Conservation (phyloP, 2,329 filamentous ascomycete genomes). For the Phymatotrichopsis omnivora region DNA sequence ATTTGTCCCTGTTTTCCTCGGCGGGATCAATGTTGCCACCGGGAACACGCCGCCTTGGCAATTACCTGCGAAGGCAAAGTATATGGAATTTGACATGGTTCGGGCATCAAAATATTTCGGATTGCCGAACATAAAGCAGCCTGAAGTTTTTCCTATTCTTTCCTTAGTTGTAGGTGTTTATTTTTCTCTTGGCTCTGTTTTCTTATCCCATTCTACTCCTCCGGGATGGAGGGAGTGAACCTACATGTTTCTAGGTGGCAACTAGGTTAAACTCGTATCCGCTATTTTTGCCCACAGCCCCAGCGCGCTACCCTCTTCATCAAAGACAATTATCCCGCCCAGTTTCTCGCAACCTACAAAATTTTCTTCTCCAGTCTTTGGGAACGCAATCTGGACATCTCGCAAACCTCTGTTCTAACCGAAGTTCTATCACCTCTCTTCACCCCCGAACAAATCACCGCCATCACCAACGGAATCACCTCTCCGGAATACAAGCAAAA, state of each 20-base stretch:
- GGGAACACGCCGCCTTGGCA: constrained; percentile 69
- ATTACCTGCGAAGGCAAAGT: constrained; percentile 55
- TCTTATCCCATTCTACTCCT: too few relatives aligned
- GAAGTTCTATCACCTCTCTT: constrained; percentile 42
- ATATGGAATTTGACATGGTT: constrained; percentile 43
- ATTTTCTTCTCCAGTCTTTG: constrained; percentile 51
- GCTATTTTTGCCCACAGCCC: constrained; percentile 40
- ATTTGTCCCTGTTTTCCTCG: constrained; percentile 62
- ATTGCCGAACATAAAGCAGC: constrained; percentile 36
- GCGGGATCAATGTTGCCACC: constrained; percentile 48
- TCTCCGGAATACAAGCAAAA: constrained; percentile 44
- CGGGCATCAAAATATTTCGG: constrained; percentile 44
- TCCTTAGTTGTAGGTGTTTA: constrained; percentile 10
- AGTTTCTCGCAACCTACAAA: constrained; percentile 47
- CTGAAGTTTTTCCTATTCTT: constrained; percentile 7
- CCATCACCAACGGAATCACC: constrained; percentile 46
- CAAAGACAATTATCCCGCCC: constrained; percentile 46
- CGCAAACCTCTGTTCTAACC: constrained; percentile 46
- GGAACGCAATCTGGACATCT: constrained; percentile 45
- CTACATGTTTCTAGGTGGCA: background rate
- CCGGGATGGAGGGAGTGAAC: too few relatives aligned
- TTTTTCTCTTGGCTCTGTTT: background rate
- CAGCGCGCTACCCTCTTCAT: constrained; percentile 58
- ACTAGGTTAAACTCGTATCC: background rate
- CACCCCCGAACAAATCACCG: constrained; percentile 42